Evolutionary conservation across 805 yeast genomes (phyloP).

Genomic region (Yarrowia deformans): DNA sequence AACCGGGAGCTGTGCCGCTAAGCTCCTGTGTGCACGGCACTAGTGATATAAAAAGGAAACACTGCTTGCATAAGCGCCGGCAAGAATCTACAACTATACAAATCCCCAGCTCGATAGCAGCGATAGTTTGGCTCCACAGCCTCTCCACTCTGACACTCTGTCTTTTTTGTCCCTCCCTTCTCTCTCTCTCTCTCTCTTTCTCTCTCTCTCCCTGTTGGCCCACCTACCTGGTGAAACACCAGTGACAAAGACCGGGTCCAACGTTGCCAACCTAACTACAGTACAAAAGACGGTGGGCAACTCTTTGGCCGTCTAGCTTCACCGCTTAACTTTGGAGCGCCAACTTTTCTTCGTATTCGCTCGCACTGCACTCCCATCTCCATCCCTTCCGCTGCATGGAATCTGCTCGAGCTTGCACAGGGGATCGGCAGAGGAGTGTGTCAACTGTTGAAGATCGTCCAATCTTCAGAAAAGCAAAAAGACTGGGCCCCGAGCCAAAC

Average conservation of each 20-base stretch:
- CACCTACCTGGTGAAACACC: background rate
- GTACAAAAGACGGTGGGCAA: background rate
- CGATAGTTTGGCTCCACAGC: background rate
- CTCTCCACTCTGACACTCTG: constrained; percentile 6
- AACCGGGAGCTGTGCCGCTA: background rate
- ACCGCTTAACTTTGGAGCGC: constrained; percentile 3
- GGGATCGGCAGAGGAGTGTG: constrained; percentile 15
- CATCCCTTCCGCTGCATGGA: constrained; percentile 27
- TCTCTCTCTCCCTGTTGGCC: background rate
- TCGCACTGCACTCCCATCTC: constrained; percentile 1
- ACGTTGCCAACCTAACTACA: constrained; percentile 29
- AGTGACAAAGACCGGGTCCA: background rate
- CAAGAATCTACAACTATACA: background rate
- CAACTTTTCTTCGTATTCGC: constrained; percentile 31
- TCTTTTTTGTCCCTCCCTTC: too few species aligned
- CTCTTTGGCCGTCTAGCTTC: background rate
- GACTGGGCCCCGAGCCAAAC: background rate
- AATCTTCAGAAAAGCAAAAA: constrained; percentile 16
- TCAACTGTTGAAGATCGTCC: constrained; percentile 21
- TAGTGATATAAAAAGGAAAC: background rate
- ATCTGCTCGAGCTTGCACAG: constrained; percentile 21
- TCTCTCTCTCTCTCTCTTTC: background rate
- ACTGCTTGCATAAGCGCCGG: background rate
- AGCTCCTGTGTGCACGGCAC: constrained; percentile 14
- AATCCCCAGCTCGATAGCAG: background rate